Evolutionary conservation across 2,329 filamentous ascomycete species (phyloP), one percentile per base, ranked within the genome.

Genomic region (Fusarium humuli): DNA sequence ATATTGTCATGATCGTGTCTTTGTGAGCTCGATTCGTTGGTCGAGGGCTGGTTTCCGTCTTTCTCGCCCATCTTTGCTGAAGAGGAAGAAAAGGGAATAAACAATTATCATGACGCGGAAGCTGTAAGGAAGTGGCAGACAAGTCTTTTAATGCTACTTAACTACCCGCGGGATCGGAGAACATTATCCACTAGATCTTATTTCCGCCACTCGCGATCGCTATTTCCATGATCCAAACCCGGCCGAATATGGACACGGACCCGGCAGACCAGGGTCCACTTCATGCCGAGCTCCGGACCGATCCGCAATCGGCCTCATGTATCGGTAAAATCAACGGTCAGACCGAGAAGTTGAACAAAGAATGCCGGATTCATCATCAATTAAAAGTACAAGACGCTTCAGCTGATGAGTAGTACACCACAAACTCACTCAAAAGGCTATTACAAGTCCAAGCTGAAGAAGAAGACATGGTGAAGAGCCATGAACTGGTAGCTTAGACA

Each of bases 91-190:
- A 18, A 37, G 18, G 10, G 23, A 54, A 41, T 40, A 52, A 42
- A 40, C 20, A 37, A 25, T 27, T 50, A 37, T 46, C 52, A 71
- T 59, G 44, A 50, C 57, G 32, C 34, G 41, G 61, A 42, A 53
- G 32, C 58, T 37, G 34, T 27, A 22, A 57, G 45, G 37, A 48
- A 56, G 49, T 47, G 61, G 62, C 44, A 44, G 49, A 30, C 29
- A 65, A 52, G 29, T 44, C 61, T 58, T 75, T 71, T 65, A 67
- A 50, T 59, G 61, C 59, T 25, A 56, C 55, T 44, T 42, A 23
- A 57, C 54, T 63, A 56, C 55, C 69, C 67, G 73, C 71, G 71
- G 70, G 49, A 73, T 75, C 71, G 65, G 71, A 71, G 55, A 45
- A 57, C 45, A 55, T 37, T 65, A 27, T 56, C 58, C 46, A 59